Evolutionary conservation across 352 stramenopile species (phyloP).

Genomic region (Phytophthora agathidicida): DNA sequence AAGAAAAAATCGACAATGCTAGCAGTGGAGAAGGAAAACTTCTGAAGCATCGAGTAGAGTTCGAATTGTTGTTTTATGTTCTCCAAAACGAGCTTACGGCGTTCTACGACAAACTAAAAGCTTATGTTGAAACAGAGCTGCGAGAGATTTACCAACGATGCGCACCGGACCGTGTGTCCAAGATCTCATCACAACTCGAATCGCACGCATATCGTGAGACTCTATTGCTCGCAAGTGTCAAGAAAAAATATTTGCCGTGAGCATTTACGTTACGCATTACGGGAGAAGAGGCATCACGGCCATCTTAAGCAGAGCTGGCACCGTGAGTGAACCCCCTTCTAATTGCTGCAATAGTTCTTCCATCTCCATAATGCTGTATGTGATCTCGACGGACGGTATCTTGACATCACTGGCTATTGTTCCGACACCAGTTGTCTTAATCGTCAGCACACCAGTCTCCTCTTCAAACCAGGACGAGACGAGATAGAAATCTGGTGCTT

Average conservation of each 20-base stretch:
- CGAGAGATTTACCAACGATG: conserved; percentile 45
- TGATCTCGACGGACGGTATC: conserved; percentile 10
- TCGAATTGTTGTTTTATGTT: conserved; percentile 37
- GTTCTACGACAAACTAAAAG: conserved; percentile 39
- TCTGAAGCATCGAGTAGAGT: conserved; percentile 25
- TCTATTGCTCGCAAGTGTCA: conserved; percentile 42
- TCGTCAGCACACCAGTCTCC: conserved; percentile 21
- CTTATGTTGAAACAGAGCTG: conserved; percentile 32
- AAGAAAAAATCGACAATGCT: conserved; percentile 1
- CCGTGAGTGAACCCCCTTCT: conserved; percentile 19
- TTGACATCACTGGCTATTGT: background rate
- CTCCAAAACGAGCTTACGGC: conserved; percentile 29
- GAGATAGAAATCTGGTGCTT: conserved; percentile 15
- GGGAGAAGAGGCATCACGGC: conserved; percentile 18
- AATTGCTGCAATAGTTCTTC: conserved; percentile 33
- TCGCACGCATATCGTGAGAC: conserved; percentile 59
- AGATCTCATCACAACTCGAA: conserved; percentile 54
- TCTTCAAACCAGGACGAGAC: conserved; percentile 35
- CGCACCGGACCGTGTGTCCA: conserved; percentile 58
- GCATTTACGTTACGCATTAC: background rate
- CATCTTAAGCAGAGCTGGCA: conserved; percentile 13
- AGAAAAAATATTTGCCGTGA: conserved; percentile 54
- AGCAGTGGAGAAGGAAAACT: conserved; percentile 5
- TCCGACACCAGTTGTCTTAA: conserved; percentile 13
- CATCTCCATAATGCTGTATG: conserved; percentile 19